Conservation (phyloP, 352 stramenopile genomes). For the Pelagophyceae sp. region DNA sequence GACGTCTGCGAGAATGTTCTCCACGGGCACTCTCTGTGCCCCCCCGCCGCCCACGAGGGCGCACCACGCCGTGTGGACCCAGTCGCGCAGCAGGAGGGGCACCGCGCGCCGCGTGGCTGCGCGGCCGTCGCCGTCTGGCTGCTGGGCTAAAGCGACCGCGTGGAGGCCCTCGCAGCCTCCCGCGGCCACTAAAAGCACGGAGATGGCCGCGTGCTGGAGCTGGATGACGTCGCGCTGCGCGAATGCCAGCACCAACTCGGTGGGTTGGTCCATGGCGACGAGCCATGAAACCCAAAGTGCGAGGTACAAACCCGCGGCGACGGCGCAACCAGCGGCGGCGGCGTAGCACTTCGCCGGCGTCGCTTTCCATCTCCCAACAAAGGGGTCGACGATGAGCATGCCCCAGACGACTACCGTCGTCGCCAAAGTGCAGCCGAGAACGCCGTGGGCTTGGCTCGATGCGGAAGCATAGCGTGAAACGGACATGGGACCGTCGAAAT, state of each 20-base stretch:
- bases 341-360: conserved; percentile 32
- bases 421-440: conserved; percentile 66
- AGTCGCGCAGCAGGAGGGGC: background rate
- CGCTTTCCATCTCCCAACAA: background rate
- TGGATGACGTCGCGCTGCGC: conserved; percentile 4
- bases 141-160: background rate
- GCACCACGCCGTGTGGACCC: no score
- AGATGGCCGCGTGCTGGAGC: conserved; percentile 4
- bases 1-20: no score
- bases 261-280: background rate
- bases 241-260: background rate
- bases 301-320: conserved; percentile 3
- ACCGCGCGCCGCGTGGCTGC: no score
- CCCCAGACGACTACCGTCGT: conserved; percentile 56
- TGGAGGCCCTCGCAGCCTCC: background rate
- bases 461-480: conserved; percentile 52
- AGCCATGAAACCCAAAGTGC: background rate
- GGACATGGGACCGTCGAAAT: background rate
- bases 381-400: background rate
- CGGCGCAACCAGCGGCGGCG: conserved; percentile 44
- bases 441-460: conserved; percentile 62
- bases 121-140: no score
- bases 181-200: background rate
- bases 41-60: no score
- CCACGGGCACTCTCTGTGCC: no score